phyloP scores from a whole-genome alignment of 495 filamentous ascomycete species.

The Talaromyces nanjingensis region DNA sequence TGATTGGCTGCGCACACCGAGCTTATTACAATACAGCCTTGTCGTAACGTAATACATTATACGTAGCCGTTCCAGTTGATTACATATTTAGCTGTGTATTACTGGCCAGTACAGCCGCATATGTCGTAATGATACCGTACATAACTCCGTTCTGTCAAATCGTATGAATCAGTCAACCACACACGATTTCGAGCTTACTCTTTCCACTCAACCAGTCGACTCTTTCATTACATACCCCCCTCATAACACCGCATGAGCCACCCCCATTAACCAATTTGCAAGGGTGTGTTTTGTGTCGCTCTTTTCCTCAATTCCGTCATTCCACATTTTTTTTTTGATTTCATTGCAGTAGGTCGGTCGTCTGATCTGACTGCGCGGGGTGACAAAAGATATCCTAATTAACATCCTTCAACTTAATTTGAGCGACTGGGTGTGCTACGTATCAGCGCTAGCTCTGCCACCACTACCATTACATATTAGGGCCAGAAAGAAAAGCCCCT shows the following conservation, averaged over 20 bases:
- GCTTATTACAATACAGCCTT: not conserved
- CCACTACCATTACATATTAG: not conserved
- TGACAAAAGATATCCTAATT: not conserved
- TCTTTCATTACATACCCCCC: not conserved
- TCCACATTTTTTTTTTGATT: not conserved
- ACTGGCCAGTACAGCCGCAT: not conserved
- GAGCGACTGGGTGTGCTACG: not conserved
- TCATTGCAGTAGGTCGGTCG: not conserved
- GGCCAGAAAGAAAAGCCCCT: not conserved
- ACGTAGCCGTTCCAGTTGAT: not conserved
- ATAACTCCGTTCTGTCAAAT: not conserved
- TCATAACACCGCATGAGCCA: not conserved
- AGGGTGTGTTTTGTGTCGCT: not conserved
- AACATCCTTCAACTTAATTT: not conserved
- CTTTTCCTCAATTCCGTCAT: not conserved
- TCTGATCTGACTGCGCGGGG: not conserved
- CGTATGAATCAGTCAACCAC: not conserved
- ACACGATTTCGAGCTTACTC: not conserved
- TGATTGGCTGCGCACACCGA: constrained; percentile 1
- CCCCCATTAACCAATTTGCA: not conserved
- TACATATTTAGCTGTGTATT: not conserved
- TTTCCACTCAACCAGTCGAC: not conserved
- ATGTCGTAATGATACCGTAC: not conserved
- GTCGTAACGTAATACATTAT: not conserved
- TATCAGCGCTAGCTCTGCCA: not conserved